These are phyloP conservation scores for Kwoniella mangroviensis DNA, from an alignment of 768 basidiomycete genomes.

Conservation along the genomic window DNA sequence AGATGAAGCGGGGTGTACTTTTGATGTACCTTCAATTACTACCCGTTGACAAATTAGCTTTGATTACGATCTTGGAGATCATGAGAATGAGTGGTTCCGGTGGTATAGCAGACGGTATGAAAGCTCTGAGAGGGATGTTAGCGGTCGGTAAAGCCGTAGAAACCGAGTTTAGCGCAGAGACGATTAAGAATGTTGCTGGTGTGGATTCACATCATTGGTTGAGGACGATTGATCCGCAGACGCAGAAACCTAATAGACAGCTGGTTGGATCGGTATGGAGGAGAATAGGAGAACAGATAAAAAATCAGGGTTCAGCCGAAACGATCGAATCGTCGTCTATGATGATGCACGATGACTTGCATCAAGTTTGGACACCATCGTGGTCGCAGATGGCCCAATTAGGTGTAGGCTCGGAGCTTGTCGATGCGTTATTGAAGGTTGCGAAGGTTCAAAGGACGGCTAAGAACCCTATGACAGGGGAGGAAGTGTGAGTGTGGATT, in stretches of 20 bases:
- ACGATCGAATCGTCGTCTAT: slow-evolving; percentile 8
- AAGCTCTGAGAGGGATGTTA: slow-evolving; percentile 80
- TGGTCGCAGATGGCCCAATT: slow-evolving; percentile 82
- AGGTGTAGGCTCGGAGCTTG: slow-evolving; percentile 78
- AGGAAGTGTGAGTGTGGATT: slow-evolving; percentile 64
- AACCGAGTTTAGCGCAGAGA: slow-evolving; percentile 83
- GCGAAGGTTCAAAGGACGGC: slow-evolving; percentile 73
- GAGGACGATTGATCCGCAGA: slow-evolving; percentile 42
- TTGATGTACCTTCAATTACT: slow-evolving; percentile 77
- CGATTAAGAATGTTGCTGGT: slow-evolving; percentile 62
- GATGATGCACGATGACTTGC: slow-evolving; percentile 24
- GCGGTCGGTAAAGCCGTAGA: slow-evolving; percentile 83
- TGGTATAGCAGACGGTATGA: slow-evolving; percentile 83
- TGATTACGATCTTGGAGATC: slow-evolving; percentile 86
- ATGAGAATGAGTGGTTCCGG: slow-evolving; percentile 76
- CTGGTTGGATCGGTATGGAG: slow-evolving; percentile 39
- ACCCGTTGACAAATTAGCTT: slow-evolving; percentile 75
- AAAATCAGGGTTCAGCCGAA: not conserved
- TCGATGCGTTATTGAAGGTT: slow-evolving; percentile 81
- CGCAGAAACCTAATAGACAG: slow-evolving; percentile 40
- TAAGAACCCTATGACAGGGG: slow-evolving; percentile 64
- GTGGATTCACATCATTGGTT: slow-evolving; percentile 48
- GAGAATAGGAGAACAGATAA: slow-evolving; percentile 31
- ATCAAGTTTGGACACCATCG: slow-evolving; percentile 59
- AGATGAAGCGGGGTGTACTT: slow-evolving; percentile 58